A percentile compares a stretch with the other conserved stretches of the same genome.
phyloP scores from a whole-genome alignment of 768 basidiomycete species.

The Rhodotorula babjevae region DNA sequence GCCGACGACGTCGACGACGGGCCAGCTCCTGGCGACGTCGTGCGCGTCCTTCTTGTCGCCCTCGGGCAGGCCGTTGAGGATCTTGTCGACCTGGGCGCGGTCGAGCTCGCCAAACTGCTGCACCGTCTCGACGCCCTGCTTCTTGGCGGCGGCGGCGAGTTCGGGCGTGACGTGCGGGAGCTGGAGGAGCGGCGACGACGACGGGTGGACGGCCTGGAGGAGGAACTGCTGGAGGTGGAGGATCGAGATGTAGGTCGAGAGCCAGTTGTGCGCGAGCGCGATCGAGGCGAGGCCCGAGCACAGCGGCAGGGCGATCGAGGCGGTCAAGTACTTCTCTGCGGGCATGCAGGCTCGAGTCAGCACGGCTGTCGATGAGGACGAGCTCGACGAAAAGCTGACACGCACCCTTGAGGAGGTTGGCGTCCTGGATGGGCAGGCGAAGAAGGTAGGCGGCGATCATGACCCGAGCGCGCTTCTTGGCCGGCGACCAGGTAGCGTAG shows the following conservation, averaged over 20 bases:
- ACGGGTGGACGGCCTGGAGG: slow-evolving; percentile 65
- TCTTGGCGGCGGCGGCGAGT: slow-evolving; percentile 44
- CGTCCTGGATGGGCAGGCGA: slow-evolving; percentile 57
- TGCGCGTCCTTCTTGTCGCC: slow-evolving; percentile 52
- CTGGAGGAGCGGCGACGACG: slow-evolving; percentile 58
- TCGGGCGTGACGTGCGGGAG: slow-evolving; percentile 64
- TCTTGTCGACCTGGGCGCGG: slow-evolving; percentile 31
- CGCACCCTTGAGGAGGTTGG: slow-evolving; percentile 60
- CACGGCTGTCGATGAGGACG: not conserved
- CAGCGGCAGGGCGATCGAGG: slow-evolving; percentile 37
- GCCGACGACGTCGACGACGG: slow-evolving; percentile 69
- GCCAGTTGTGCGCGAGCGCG: slow-evolving; percentile 80
- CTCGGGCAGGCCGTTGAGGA: slow-evolving; percentile 10
- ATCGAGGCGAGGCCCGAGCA: slow-evolving; percentile 67
- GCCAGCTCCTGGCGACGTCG: slow-evolving; percentile 66
- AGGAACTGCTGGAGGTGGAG: slow-evolving; percentile 81
- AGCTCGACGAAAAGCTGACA: not conserved
- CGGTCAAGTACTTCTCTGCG: slow-evolving; percentile 36
- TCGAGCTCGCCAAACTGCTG: slow-evolving; percentile 36
- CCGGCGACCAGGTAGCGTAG: slow-evolving; percentile 45
- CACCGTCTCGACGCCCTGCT: slow-evolving; percentile 33
- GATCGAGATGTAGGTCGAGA: slow-evolving; percentile 66
- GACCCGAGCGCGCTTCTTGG: slow-evolving; percentile 55
- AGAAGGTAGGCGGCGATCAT: slow-evolving; percentile 82
- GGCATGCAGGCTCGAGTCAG: too few species aligned